phyloP scores from a whole-genome alignment of 352 stramenopile genomes.

The Phytophthora europaea region DNA sequence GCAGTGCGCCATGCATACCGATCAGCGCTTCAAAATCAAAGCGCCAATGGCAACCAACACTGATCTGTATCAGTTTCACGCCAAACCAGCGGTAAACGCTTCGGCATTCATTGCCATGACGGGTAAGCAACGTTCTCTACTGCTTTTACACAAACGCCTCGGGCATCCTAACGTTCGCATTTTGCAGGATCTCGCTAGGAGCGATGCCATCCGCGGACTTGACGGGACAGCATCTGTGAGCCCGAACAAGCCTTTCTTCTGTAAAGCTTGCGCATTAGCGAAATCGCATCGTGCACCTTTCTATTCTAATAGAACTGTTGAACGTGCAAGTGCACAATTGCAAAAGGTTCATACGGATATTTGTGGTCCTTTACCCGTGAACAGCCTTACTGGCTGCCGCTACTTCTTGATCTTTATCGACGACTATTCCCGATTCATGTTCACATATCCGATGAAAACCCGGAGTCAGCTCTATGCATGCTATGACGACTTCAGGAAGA shows the following conservation, averaged over 20 bases:
- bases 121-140: conserved; percentile 7
- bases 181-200: conserved; percentile 12
- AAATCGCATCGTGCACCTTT: conserved; percentile 18
- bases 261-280: conserved; percentile 5
- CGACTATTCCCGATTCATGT: conserved; percentile 27
- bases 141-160: conserved; percentile 18
- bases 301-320: conserved; percentile 19
- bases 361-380: conserved; percentile 7
- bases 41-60: not conserved
- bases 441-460: conserved; percentile 21
- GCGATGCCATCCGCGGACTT: conserved; percentile 11
- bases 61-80: conserved; percentile 27
- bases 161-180: conserved; percentile 15
- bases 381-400: conserved; percentile 13
- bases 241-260: not conserved
- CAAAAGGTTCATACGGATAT: conserved; percentile 18
- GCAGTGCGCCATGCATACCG: not conserved
- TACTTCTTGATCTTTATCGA: conserved; percentile 33
- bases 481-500: conserved; percentile 16
- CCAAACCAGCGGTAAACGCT: not conserved
- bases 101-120: conserved; percentile 5
- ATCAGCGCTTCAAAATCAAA: conserved; percentile 25
- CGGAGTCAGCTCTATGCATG: conserved; percentile 21
- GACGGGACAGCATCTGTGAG: not conserved
- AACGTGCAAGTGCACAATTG: not conserved